Evolutionary conservation across 2,329 filamentous ascomycete genomes (phyloP).

Genomic region (Scedosporium apiospermum): DNA sequence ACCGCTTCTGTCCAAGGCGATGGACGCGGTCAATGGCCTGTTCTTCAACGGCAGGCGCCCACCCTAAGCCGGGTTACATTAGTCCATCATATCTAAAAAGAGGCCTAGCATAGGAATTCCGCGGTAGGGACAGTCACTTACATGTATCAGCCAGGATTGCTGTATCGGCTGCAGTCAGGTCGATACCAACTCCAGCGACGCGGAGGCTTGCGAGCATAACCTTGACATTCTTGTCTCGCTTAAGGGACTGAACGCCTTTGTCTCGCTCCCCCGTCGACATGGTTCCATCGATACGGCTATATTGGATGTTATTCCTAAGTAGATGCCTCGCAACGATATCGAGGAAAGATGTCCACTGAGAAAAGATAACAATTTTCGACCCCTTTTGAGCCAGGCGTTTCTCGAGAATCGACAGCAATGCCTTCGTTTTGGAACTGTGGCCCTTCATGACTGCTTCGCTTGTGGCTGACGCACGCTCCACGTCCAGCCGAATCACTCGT

Average conservation of each 20-base stretch:
- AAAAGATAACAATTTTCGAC: conserved; percentile 66
- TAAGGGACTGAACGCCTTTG: conserved; percentile 56
- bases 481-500: conserved; percentile 45
- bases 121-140: conserved; percentile 19
- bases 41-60: conserved; percentile 87
- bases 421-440: conserved; percentile 75
- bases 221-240: conserved; percentile 55
- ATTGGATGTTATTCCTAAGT: conserved; percentile 47
- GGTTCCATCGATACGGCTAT: conserved; percentile 68
- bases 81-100: background rate
- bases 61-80: conserved; percentile 40
- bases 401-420: conserved; percentile 63
- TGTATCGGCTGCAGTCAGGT: conserved; percentile 77
- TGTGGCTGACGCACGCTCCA: conserved; percentile 44
- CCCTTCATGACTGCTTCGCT: conserved; percentile 47
- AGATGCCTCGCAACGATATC: conserved; percentile 64
- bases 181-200: conserved; percentile 78
- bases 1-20: conserved; percentile 69
- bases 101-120: background rate
- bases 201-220: conserved; percentile 74
- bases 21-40: conserved; percentile 86
- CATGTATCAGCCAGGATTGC: conserved; percentile 75
- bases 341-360: conserved; percentile 69
- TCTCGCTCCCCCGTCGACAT: conserved; percentile 68
- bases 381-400: conserved; percentile 54